Conservation (phyloP, 2,329 filamentous ascomycete genomes). For the Sodiomyces alkalinus region DNA sequence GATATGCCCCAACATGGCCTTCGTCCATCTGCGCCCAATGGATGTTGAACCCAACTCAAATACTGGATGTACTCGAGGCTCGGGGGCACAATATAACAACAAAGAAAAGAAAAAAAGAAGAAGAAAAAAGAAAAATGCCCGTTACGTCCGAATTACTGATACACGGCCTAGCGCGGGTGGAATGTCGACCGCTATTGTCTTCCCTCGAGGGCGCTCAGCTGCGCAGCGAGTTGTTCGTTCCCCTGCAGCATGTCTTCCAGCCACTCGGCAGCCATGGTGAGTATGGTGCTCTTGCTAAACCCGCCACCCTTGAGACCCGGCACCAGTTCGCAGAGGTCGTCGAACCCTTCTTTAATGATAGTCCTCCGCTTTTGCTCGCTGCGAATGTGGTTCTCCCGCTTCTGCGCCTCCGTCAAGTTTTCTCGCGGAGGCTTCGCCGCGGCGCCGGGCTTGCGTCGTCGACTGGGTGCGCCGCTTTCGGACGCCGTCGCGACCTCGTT, state of each 20-base stretch:
- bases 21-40: too few relatives aligned
- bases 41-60: too few relatives aligned
- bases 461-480: slow-evolving; percentile 20
- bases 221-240: slow-evolving; percentile 45
- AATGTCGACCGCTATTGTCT: neutral
- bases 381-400: slow-evolving; percentile 71
- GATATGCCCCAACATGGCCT: too few relatives aligned
- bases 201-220: slow-evolving; percentile 27
- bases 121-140: too few relatives aligned
- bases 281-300: slow-evolving; percentile 69
- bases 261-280: slow-evolving; percentile 63
- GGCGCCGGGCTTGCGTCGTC: slow-evolving; percentile 34
- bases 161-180: neutral
- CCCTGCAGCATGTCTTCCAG: slow-evolving; percentile 57
- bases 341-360: slow-evolving; percentile 68
- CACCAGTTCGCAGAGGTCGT: slow-evolving; percentile 62
- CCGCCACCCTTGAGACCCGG: slow-evolving; percentile 59
- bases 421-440: slow-evolving; percentile 37
- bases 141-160: too few relatives aligned
- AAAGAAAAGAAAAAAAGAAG: too few relatives aligned
- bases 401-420: slow-evolving; percentile 70
- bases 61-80: too few relatives aligned
- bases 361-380: slow-evolving; percentile 79
- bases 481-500: slow-evolving; percentile 20
- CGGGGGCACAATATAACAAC: too few relatives aligned